Evolutionary conservation across 768 basidiomycete genomes (phyloP), one percentile per base, ranked within the genome.

Genomic region (Auricularia sp.): DNA sequence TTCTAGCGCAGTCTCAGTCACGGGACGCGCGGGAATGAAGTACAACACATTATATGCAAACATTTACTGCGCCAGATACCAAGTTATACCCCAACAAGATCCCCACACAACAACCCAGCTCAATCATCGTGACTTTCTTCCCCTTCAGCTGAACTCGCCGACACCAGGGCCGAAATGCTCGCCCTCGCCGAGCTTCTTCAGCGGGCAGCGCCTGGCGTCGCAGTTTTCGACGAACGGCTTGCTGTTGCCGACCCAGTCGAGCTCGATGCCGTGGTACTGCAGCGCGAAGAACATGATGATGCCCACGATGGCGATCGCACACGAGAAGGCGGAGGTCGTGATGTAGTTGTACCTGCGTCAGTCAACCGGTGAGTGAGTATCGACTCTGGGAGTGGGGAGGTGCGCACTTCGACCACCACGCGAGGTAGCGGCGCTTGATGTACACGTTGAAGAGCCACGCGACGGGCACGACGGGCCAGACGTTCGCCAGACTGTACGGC

Each of bases 261-360:
- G 66, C 35, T 58, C 33, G 29, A 72, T 65, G 12, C 65, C 68
- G 62, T 66, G 70, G 59, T 70, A 66, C 60, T 75, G 66, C 14
- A 77, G 62, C 5, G 70, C 73, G 66, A 76, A 76, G 72, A 79
- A 78, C 61, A 76, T 74, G 53, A 77, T 67, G 60, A 79, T 68
- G 18, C 71, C 76, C 3, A 69, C 70, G 62, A 78, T 66, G 58
- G 75, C 76, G 60, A 77, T 75, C 58, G 72, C 76, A 18, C 71
- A 64, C 29, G 66, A 68, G 67, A 73, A 74, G 10, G 74, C 75
- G 34, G 72, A 71, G n/a, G 74, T 71, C 43, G 74, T 70, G 58
- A 75, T 69, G 34, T 76, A 73, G 67, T 73, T 74, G 67, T 71
- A 73, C 63, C 71, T 72, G 71, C 70, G 71, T 59, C 43, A 63